Evolutionary conservation across 2,329 filamentous ascomycete genomes (phyloP), one percentile per base, ranked within the genome.

Genomic region (Pseudopyricularia javanii): DNA sequence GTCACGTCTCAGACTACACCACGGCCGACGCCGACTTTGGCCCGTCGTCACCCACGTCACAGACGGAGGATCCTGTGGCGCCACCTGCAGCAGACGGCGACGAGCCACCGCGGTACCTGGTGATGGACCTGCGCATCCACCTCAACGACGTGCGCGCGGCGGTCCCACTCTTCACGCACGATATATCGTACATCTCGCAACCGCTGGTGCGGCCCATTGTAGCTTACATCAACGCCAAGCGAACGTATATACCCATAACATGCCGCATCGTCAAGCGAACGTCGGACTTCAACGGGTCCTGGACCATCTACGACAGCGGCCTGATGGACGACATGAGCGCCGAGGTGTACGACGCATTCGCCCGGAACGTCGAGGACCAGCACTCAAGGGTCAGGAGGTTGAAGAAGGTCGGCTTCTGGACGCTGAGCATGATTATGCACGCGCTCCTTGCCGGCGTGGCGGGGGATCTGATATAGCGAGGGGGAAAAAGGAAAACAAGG

Each of bases 371-470:
- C 32, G 84, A 90, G 57, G 86, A 96, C 68, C 86, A 93, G 61
- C 86, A 95, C 66, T 88, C 86, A 59, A 83, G 90, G 51, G 85
- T 89, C 59, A 78, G 91, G 50, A 79, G 93, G 47, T 85, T 98
- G 64, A 95, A 91, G 67, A 95, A 97, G 70, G 93, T 69, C 28
- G 93, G 93, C 32, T 84, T 97, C 62, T 98, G 93, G 93, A 95
- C 90, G 3, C 75, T 97, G 53, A 91, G 91, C 60, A 73, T 98
- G 54, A 88, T 91, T 7, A 87, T 91, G 7, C 93, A 98, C 65
- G 93, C 91, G 3, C 78, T 98, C 34, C 93, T 97, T 64, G 86
- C 97, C 71, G 93, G 93, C 9, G 86, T 97, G 75, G 91, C 91
- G 4, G 91, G 91, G 15, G 93, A 90, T 58, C 72, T 83, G 55